These are phyloP conservation scores for Solanum tarapatanum DNA, from an alignment of 257 asterid species.

Conservation along the genomic window DNA sequence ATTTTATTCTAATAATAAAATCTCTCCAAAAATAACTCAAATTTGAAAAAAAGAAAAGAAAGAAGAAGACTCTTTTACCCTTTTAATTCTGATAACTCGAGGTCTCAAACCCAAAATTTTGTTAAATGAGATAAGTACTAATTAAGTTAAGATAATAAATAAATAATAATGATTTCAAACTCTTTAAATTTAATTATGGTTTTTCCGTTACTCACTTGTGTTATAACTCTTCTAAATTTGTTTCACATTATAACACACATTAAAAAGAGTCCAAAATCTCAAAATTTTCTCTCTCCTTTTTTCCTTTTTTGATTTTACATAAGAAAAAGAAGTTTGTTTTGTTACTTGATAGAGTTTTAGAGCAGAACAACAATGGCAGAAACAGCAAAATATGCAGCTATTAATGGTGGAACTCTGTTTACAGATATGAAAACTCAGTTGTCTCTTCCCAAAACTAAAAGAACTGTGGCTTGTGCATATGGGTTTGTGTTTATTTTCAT, in stretches of 20 bases:
- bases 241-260: background rate
- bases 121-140: background rate
- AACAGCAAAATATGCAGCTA: conserved; percentile 43
- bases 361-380: conserved; percentile 35
- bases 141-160: background rate
- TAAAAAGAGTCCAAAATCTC: background rate
- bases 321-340: no score
- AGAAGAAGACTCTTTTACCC: background rate
- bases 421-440: conserved; percentile 54
- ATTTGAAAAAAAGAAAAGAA: no score
- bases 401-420: conserved; percentile 35
- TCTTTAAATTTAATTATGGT: background rate
- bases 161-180: background rate
- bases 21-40: background rate
- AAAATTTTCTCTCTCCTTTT: background rate
- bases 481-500: conserved; percentile 43
- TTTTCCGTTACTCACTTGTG: background rate
- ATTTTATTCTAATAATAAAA: no score
- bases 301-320: background rate
- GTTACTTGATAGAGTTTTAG: background rate
- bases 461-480: conserved; percentile 35
- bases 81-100: background rate
- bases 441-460: conserved; percentile 25
- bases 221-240: background rate
- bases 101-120: background rate